A percentile compares a stretch with the other conserved stretches of the same genome.
Conservation (phyloP, 805 yeast species). For the Pichia eremophila region DNA sequence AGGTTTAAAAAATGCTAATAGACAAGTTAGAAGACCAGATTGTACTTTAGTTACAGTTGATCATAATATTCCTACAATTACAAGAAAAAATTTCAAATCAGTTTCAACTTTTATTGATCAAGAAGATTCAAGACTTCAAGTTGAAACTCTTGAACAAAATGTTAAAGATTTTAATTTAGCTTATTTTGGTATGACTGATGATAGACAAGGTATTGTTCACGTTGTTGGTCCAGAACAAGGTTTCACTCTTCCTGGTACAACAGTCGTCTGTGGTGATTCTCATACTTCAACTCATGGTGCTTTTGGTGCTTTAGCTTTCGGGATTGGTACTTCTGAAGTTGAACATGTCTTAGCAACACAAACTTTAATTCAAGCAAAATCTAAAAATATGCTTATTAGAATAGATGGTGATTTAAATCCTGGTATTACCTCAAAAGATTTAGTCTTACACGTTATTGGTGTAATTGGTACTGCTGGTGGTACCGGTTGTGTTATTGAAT, state of each 20-base stretch:
- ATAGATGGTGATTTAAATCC: slow-evolving; percentile 77
- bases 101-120: slow-evolving; percentile 77
- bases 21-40: slow-evolving; percentile 84
- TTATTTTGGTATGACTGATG: slow-evolving; percentile 89
- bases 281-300: slow-evolving; percentile 99
- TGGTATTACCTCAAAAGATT: slow-evolving; percentile 94
- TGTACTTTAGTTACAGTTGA: slow-evolving; percentile 93
- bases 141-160: slow-evolving; percentile 83
- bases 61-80: slow-evolving; percentile 92
- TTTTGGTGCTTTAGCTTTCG: slow-evolving; percentile 93
- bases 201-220: slow-evolving; percentile 96
- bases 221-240: slow-evolving; percentile 99
- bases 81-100: slow-evolving; percentile 69
- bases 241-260: slow-evolving; percentile 95
- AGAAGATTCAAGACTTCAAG: slow-evolving; percentile 88
- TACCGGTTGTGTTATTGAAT: slow-evolving; percentile 94
- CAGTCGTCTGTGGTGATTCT: slow-evolving; percentile 98
- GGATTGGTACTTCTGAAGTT: slow-evolving; percentile 98
- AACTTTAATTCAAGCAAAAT: slow-evolving; percentile 87
- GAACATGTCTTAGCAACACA: slow-evolving; percentile 98
- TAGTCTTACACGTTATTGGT: slow-evolving; percentile 90
- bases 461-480: slow-evolving; percentile 99
- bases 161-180: slow-evolving; percentile 85
- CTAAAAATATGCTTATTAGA: slow-evolving; percentile 88
- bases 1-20: slow-evolving; percentile 80